Conservation (phyloP, 805 yeast genomes). For the Lachancea quebecensis region DNA sequence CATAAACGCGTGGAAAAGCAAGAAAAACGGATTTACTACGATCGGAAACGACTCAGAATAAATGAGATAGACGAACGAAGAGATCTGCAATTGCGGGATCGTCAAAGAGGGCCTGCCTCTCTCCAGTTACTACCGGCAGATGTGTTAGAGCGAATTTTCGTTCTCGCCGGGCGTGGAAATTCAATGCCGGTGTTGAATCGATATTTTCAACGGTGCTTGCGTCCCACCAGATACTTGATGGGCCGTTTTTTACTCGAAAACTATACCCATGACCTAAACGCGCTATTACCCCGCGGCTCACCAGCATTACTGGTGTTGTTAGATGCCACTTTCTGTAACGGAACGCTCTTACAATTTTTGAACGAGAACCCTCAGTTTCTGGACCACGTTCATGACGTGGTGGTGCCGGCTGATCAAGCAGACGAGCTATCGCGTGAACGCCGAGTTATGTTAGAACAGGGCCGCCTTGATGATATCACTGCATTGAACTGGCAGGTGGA, state of each 20-base stretch:
- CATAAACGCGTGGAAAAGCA: slow-evolving; percentile 12
- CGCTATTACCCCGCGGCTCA: neutral
- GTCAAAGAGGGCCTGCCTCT: too few relatives aligned
- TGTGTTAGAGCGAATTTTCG: slow-evolving; percentile 16
- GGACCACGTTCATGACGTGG: slow-evolving; percentile 7
- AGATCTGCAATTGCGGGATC: too few relatives aligned
- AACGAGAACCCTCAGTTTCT: slow-evolving; percentile 4
- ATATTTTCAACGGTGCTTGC: slow-evolving; percentile 14
- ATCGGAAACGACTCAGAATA: neutral
- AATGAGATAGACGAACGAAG: too few relatives aligned
- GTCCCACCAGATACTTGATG: slow-evolving; percentile 13
- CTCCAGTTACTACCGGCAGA: slow-evolving; percentile 15
- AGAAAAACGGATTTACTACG: neutral
- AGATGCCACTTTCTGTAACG: slow-evolving; percentile 7
- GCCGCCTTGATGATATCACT: neutral
- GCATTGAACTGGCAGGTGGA: neutral
- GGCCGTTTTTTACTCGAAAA: slow-evolving; percentile 7
- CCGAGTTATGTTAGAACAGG: neutral
- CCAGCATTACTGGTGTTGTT: slow-evolving; percentile 4
- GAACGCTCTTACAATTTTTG: slow-evolving; percentile 6
- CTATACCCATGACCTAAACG: slow-evolving; percentile 4
- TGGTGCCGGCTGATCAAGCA: neutral
- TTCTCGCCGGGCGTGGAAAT: slow-evolving; percentile 8
- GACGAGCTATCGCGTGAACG: slow-evolving; percentile 1
- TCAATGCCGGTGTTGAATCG: slow-evolving; percentile 15